phyloP scores from a whole-genome alignment of 1,139 yeast genomes.

The Debaryomyces udenii region DNA sequence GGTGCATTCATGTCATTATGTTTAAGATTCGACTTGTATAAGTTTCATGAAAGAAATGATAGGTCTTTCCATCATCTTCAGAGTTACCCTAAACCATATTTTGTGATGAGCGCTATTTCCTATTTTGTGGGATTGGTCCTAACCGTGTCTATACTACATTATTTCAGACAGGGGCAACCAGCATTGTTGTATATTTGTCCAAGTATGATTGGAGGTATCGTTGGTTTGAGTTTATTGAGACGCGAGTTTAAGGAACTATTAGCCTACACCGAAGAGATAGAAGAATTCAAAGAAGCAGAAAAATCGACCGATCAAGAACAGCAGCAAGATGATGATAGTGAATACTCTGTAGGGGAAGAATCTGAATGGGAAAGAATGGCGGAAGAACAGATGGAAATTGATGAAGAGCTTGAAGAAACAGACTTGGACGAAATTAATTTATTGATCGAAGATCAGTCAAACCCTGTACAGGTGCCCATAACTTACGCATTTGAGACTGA shows the following conservation, averaged over 20 bases:
- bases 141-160: slow-evolving; percentile 45
- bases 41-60: slow-evolving; percentile 28
- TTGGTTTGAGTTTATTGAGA: slow-evolving; percentile 29
- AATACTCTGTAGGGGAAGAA: slow-evolving; percentile 20
- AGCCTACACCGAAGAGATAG: slow-evolving; percentile 25
- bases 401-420: slow-evolving; percentile 16
- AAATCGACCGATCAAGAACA: slow-evolving; percentile 13
- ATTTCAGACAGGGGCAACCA: slow-evolving; percentile 59
- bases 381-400: slow-evolving; percentile 22
- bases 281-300: slow-evolving; percentile 19
- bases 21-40: slow-evolving; percentile 51
- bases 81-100: slow-evolving; percentile 47
- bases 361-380: slow-evolving; percentile 28
- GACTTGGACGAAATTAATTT: slow-evolving; percentile 16
- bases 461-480: slow-evolving; percentile 11
- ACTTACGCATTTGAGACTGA: slow-evolving; percentile 24
- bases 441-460: slow-evolving; percentile 11
- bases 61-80: slow-evolving; percentile 42
- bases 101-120: slow-evolving; percentile 41
- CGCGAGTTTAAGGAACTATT: slow-evolving; percentile 48
- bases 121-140: slow-evolving; percentile 48
- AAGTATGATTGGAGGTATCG: slow-evolving; percentile 37
- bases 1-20: slow-evolving; percentile 54
- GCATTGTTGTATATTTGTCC: slow-evolving; percentile 70
- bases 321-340: slow-evolving; percentile 16